Conservation (phyloP, 805 yeast genomes). For the Lachancea fermentati region DNA sequence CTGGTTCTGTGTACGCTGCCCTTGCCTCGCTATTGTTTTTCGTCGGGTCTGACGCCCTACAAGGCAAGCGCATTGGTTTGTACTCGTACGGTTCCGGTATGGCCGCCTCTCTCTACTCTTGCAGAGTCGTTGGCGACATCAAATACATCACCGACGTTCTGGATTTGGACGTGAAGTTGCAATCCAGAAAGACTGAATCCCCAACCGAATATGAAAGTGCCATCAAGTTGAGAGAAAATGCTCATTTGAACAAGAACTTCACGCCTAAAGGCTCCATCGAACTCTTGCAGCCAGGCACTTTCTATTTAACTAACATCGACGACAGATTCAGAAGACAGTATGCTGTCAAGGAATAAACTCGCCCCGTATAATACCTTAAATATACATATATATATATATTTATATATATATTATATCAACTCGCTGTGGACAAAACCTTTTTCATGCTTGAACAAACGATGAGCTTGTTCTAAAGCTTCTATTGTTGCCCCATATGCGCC, state of each 20-base stretch:
- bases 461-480: no score
- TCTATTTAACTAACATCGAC: conserved; percentile 77
- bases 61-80: conserved; percentile 79
- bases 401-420: background rate
- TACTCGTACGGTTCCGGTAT: conserved; percentile 98
- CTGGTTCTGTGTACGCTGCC: conserved; percentile 88
- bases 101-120: conserved; percentile 84
- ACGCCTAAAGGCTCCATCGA: conserved; percentile 78
- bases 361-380: background rate
- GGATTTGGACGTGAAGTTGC: conserved; percentile 62
- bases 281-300: conserved; percentile 64
- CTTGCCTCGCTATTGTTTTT: conserved; percentile 74
- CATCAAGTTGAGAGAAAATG: conserved; percentile 78
- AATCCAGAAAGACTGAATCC: conserved; percentile 55
- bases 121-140: conserved; percentile 76
- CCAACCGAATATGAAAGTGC: conserved; percentile 83
- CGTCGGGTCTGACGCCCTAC: conserved; percentile 68
- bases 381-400: no score
- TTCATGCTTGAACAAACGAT: no score
- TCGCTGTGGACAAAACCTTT: background rate
- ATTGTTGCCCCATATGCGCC: no score
- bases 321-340: conserved; percentile 85
- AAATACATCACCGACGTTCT: conserved; percentile 57
- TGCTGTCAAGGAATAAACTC: conserved; percentile 52
- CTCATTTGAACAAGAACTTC: conserved; percentile 75